Percentiles rank a stretch among this genome's conserved stretches.
Evolutionary conservation across 805 yeast genomes (phyloP).

Genomic region (Wickerhamomyces pijperi): DNA sequence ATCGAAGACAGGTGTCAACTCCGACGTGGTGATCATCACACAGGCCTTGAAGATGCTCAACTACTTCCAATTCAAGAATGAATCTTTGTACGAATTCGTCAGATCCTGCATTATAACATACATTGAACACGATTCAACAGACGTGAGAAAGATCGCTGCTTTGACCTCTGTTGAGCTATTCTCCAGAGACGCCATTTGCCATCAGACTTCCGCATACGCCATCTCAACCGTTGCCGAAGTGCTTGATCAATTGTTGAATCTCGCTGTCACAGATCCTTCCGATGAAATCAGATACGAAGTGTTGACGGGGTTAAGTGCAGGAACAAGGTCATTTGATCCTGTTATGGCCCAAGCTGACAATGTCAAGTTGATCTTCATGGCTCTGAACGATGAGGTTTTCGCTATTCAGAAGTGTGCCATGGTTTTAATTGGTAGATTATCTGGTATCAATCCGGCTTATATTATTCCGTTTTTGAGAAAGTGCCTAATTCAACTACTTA

Average conservation of each 20-base stretch:
- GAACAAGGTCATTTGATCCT: conserved; percentile 74
- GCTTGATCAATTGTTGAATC: conserved; percentile 63
- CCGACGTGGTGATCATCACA: conserved; percentile 43
- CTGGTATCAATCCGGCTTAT: conserved; percentile 86
- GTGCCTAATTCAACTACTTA: conserved; percentile 71
- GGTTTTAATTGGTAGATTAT: conserved; percentile 70
- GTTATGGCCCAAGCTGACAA: conserved; percentile 92
- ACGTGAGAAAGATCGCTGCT: conserved; percentile 77
- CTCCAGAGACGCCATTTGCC: conserved; percentile 70
- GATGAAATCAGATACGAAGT: conserved; percentile 81
- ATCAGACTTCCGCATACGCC: conserved; percentile 72
- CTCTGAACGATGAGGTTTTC: conserved; percentile 84
- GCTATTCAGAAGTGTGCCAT: conserved; percentile 72
- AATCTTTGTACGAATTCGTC: conserved; percentile 79
- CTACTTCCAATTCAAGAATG: conserved; percentile 61
- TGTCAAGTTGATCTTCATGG: conserved; percentile 73
- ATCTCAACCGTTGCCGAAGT: conserved; percentile 78
- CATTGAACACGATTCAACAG: conserved; percentile 68
- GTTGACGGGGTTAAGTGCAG: conserved; percentile 32
- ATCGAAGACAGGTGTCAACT: conserved; percentile 50
- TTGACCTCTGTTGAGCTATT: conserved; percentile 72
- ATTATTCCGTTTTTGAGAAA: conserved; percentile 88
- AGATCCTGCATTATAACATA: conserved; percentile 76
- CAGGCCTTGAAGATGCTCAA: conserved; percentile 74
- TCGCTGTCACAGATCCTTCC: conserved; percentile 81